Conservation (phyloP, 148 eudicot genomes). For the Dianthus caryophyllus region DNA sequence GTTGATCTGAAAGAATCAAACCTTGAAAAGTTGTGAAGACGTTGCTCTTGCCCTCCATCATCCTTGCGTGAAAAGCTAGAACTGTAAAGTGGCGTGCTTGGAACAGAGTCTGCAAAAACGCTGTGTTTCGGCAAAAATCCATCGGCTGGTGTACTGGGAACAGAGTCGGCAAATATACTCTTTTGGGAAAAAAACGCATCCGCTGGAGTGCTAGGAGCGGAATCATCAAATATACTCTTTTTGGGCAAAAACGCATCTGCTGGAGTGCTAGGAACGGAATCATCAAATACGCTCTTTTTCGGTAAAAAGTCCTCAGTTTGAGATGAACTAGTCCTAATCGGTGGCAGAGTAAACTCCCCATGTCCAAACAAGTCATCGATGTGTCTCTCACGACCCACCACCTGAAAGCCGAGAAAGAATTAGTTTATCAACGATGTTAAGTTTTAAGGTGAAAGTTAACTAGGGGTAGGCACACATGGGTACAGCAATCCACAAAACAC, state of each 20-base stretch:
- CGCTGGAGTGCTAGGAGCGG: background rate
- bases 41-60: slow-evolving; percentile 46
- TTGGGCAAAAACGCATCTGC: slow-evolving; percentile 8
- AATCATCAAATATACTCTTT: background rate
- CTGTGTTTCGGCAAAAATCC: slow-evolving; percentile 25
- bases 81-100: slow-evolving; percentile 52
- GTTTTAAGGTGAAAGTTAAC: too few relatives aligned
- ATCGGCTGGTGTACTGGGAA: background rate
- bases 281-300: slow-evolving; percentile 42
- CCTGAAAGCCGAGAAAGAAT: slow-evolving; percentile 40
- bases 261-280: slow-evolving; percentile 69
- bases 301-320: slow-evolving; percentile 29
- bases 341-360: slow-evolving; percentile 70
- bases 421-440: too few relatives aligned
- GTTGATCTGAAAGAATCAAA: slow-evolving; percentile 72
- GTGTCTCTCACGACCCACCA: slow-evolving; percentile 32
- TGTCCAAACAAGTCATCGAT: slow-evolving; percentile 68
- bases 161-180: slow-evolving; percentile 20
- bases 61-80: slow-evolving; percentile 40
- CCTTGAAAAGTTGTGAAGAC: slow-evolving; percentile 67
- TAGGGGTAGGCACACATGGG: background rate
- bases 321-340: slow-evolving; percentile 68
- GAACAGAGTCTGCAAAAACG: slow-evolving; percentile 67
- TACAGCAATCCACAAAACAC: background rate
- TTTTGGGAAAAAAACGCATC: slow-evolving; percentile 15